These are phyloP conservation scores for Penicillium brevicompactum DNA, from an alignment of 2,329 filamentous ascomycete genomes.

Conservation along the genomic window DNA sequence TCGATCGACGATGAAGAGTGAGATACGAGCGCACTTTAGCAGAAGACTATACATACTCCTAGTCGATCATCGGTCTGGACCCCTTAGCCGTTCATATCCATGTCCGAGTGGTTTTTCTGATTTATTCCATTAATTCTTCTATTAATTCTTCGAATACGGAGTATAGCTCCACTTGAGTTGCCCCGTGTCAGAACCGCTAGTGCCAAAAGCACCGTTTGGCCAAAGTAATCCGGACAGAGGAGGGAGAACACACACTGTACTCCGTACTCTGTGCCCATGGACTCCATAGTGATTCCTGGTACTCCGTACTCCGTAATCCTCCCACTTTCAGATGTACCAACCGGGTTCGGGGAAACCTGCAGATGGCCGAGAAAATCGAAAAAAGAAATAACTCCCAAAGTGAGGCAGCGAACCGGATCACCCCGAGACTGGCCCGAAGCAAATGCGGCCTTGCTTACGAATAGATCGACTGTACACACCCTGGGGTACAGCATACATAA, in stretches of 20 bases:
- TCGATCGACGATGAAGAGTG: slow-evolving; percentile 10
- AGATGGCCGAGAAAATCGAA: slow-evolving; percentile 8
- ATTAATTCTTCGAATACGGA: background rate
- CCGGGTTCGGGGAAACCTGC: slow-evolving; percentile 8
- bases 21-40: slow-evolving; percentile 11
- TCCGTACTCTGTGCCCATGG: too few species aligned
- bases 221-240: background rate
- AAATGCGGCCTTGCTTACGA: slow-evolving; percentile 9
- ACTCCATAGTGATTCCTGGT: too few species aligned
- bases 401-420: slow-evolving; percentile 45
- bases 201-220: background rate
- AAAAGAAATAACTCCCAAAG: slow-evolving; percentile 27
- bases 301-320: background rate
- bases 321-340: background rate
- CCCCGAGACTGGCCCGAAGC: slow-evolving; percentile 25
- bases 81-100: background rate
- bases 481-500: slow-evolving; percentile 9
- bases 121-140: background rate
- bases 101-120: background rate
- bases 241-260: too few species aligned
- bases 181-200: background rate
- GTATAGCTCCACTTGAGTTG: background rate
- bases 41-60: background rate
- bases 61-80: slow-evolving; percentile 6
- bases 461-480: slow-evolving; percentile 1